Base-by-base conservation (phyloP, 2,329 filamentous ascomycete species). In the Aspergillus tubingensis region DNA sequence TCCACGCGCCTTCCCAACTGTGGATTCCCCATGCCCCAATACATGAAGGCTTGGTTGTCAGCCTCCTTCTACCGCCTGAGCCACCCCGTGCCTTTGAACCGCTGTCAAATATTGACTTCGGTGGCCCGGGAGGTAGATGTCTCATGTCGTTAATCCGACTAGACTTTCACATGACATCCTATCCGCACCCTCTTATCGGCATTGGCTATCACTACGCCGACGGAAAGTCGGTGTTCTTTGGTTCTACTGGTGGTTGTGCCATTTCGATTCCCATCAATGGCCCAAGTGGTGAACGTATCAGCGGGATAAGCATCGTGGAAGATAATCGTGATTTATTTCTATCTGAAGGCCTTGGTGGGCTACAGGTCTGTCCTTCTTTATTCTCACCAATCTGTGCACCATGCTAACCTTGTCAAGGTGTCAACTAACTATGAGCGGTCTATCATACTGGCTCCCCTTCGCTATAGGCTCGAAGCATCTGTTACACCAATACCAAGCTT, bases 61-160 rank as follows among this genome's bases (percentile, higher is more conserved):
- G 49, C 27, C 11, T 36, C 21, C 49, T 60, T 13, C 25, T 52
- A 30, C 58, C 56, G 25, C 15, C n/a, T 13, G 21, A 8, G 27
- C n/a, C 55, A 8, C 8, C 23, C n/a, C 41, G 38, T 17, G 11
- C 43, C 3, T 65, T 61, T 43, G 49, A 59, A 41, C 57, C 62
- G 5, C 19, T 65, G 3, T 23, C 39, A 13, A 64, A 58, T 50
- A 55, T 64, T 15, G 62, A 64, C 36, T 65, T 64, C 21, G 62
- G 59, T 19, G 57, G 59, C 7, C 41, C 32, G 25, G 21, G 39
- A 15, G 61, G 63, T n/a, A 17, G 25, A 13, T 21, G 21, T 21
- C 52, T 65, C 3, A 19, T 32, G 11, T 58, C 41, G 2, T 44
- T 65, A 25, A 58, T 59, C 21, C 50, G 52, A 6, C 27, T 62